These are phyloP conservation scores for Talaromyces sp. DNA, from an alignment of 2,329 filamentous ascomycete genomes.

Conservation along the genomic window DNA sequence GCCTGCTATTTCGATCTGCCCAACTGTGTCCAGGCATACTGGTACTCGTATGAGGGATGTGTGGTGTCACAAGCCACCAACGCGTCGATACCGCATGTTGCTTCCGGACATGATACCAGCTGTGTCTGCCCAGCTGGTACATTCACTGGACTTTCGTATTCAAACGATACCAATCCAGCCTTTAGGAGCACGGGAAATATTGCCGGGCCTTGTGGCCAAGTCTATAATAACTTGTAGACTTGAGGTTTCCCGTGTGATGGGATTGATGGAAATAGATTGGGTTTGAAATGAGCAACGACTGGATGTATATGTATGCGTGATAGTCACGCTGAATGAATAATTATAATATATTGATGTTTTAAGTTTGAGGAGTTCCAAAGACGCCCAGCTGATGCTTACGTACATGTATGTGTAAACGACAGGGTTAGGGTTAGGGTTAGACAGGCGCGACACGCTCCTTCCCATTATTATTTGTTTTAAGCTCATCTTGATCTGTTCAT, in stretches of 20 bases:
- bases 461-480: too few species aligned
- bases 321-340: not conserved
- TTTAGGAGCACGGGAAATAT: constrained; percentile 10
- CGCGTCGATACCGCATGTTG: constrained; percentile 1
- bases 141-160: constrained; percentile 5
- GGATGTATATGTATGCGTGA: not conserved
- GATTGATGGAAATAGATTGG: not conserved
- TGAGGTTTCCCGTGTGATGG: not conserved
- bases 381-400: too few species aligned
- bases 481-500: too few species aligned
- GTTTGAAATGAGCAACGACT: not conserved
- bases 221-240: constrained; percentile 4
- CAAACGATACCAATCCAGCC: constrained; percentile 4
- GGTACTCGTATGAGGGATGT: constrained; percentile 11
- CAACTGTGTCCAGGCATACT: constrained; percentile 11
- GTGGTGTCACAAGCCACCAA: constrained; percentile 8
- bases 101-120: constrained; percentile 3
- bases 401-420: too few species aligned
- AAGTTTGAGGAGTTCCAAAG: too few species aligned
- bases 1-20: constrained; percentile 10
- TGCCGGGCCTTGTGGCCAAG: constrained; percentile 7
- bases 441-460: too few species aligned
- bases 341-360: not conserved
- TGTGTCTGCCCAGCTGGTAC: constrained; percentile 5
- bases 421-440: too few species aligned